These are phyloP conservation scores for Jacaranda mimosifolia DNA, from an alignment of 257 asterid species.

Conservation along the genomic window DNA sequence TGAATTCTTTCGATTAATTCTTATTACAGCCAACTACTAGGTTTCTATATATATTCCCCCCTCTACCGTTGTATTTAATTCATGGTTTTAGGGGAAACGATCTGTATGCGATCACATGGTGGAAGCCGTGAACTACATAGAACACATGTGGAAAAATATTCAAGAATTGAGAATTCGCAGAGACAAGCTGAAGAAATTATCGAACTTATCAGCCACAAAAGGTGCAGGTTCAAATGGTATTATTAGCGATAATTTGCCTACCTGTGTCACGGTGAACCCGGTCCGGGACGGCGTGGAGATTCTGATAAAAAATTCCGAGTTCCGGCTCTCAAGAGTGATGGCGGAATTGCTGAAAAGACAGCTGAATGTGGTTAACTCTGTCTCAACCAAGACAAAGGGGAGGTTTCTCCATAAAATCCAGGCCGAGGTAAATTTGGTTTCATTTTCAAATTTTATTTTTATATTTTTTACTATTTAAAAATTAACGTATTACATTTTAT, in stretches of 20 bases:
- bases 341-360: conserved; percentile 41
- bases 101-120: conserved; percentile 64
- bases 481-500: too few species aligned
- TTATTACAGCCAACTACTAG: neutral
- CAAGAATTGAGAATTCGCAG: conserved; percentile 41
- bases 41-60: neutral
- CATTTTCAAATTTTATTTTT: too few species aligned
- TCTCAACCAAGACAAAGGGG: conserved; percentile 49
- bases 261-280: conserved; percentile 40
- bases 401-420: conserved; percentile 51
- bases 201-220: neutral
- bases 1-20: neutral
- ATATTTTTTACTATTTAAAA: too few species aligned
- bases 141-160: conserved; percentile 41
- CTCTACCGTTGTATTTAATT: neutral
- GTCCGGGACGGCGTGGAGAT: conserved; percentile 53
- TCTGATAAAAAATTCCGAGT: conserved; percentile 37
- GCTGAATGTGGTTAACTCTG: conserved; percentile 50
- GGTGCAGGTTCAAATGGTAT: conserved; percentile 3
- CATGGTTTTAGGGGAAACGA: conserved; percentile 54
- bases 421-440: conserved; percentile 49
- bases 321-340: conserved; percentile 53
- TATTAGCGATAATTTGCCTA: neutral
- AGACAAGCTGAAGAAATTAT: conserved; percentile 36
- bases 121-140: conserved; percentile 59